Evolutionary conservation across 768 basidiomycete species (phyloP).

Genomic region (Lentinula detonsa): DNA sequence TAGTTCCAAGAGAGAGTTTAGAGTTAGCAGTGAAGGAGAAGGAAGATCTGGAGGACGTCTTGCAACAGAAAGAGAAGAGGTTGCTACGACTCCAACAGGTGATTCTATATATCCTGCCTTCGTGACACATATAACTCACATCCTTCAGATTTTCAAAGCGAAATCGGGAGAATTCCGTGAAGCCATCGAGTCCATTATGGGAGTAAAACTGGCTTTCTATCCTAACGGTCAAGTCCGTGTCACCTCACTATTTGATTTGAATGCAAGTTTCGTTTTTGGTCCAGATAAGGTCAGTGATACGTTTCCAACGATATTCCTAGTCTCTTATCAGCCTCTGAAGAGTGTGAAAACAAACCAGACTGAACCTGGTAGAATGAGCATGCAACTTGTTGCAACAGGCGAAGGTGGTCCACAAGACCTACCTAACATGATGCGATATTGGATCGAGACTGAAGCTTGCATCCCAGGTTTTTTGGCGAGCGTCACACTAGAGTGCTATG

Average conservation of each 20-base stretch:
- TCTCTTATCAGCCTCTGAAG: constrained; percentile 15
- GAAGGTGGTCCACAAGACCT: constrained; percentile 73
- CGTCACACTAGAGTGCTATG: constrained; percentile 84
- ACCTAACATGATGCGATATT: constrained; percentile 72
- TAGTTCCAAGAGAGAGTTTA: constrained; percentile 78
- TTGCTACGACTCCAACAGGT: constrained; percentile 78
- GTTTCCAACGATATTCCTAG: constrained; percentile 12
- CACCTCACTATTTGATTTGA: constrained; percentile 85
- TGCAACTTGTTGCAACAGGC: constrained; percentile 72
- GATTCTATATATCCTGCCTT: constrained; percentile 7
- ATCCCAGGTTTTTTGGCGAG: constrained; percentile 88
- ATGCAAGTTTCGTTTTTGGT: constrained; percentile 84
- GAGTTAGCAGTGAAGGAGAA: constrained; percentile 69
- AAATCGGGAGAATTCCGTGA: constrained; percentile 92
- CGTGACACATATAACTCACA: not conserved
- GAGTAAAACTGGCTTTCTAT: constrained; percentile 88
- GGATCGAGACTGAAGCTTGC: constrained; percentile 82
- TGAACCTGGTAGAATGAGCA: constrained; percentile 38
- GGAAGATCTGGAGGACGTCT: constrained; percentile 51
- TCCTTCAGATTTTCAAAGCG: constrained; percentile 57
- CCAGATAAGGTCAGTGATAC: constrained; percentile 33
- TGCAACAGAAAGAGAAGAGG: constrained; percentile 79
- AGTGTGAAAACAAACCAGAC: constrained; percentile 14
- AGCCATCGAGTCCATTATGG: constrained; percentile 83
- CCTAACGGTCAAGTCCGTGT: constrained; percentile 87